Base-by-base conservation (phyloP, 352 stramenopile genomes). In the Pythium scleroteichum region DNA sequence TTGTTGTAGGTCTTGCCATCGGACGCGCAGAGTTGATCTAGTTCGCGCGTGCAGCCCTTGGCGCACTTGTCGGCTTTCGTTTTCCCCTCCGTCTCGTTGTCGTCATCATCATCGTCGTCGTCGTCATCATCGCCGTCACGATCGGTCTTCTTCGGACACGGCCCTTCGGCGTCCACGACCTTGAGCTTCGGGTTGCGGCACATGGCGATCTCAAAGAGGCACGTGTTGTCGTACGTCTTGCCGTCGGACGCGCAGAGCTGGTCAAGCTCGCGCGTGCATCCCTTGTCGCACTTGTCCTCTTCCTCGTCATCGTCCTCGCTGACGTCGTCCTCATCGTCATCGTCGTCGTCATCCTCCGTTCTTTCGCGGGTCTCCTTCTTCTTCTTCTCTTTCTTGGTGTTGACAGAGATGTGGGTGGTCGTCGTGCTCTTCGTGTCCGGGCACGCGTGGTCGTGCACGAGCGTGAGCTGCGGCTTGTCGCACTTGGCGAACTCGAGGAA, bases 1-100 rank as follows among this genome's bases (percentile, higher is more conserved):
- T 71, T 71, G 52, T 63, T 64, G 42, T 71, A 71, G 16, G 64
- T 71, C 41, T 63, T 59, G 27, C 58, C 58, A 48, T 71, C 53
- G 2, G 58, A 68, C n/a, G 45, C 64, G n/a, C 64, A 71, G 3
- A 71, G 39, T 29, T 19, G 33, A 19, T 67, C 51, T 3, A 67
- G 26, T 17, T 66, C 52, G 4, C 56, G 52, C 19, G 57, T 42
- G 41, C 64, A 71, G 32, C 19, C 44, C 51, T 67, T 66, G 3
- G 54, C 39, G 24, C 64, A 71, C 17, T 64, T 45, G 53, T 68
- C 46, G 27, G 29, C 29, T 35, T 35, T 35, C 29, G 5, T 35
- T 35, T 54, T 54, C 16, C 14, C 20, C 17, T 52, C 53, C n/a
- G 51, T 41, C 24, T 44, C 29, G 17, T 49, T 32, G 42, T 53